Conservation (phyloP, 208 protist species). For the Trypanosoma cruzi region DNA sequence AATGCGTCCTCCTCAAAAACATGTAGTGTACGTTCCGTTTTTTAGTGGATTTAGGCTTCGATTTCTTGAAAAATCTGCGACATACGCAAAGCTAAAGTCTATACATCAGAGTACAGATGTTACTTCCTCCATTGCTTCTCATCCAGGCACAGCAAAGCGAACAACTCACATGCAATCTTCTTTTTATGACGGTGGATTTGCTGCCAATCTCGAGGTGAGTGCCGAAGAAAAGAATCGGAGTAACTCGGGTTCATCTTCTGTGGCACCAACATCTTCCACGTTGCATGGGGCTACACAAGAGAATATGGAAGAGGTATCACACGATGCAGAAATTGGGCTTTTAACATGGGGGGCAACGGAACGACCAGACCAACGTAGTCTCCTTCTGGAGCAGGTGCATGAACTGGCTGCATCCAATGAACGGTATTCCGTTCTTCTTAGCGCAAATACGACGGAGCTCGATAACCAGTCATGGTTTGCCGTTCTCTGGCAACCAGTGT, state of each 20-base stretch:
- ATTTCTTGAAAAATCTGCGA: slow-evolving; percentile 60
- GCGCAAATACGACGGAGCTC: slow-evolving; percentile 64
- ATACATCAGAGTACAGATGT: slow-evolving; percentile 37
- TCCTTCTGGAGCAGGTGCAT: slow-evolving; percentile 66
- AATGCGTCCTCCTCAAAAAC: slow-evolving; percentile 65
- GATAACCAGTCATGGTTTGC: slow-evolving; percentile 88
- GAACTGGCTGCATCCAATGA: slow-evolving; percentile 66
- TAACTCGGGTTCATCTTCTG: neutral
- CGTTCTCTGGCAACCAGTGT: slow-evolving; percentile 88
- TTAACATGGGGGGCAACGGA: slow-evolving; percentile 78
- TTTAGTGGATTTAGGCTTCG: slow-evolving; percentile 84
- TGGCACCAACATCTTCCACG: neutral
- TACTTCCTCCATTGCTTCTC: neutral
- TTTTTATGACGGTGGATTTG: neutral
- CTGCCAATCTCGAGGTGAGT: neutral
- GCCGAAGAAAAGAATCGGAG: neutral
- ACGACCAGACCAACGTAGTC: slow-evolving; percentile 80
- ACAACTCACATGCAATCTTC: neutral
- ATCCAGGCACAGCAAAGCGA: neutral
- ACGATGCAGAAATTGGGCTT: slow-evolving; percentile 44
- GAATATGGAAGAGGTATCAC: neutral
- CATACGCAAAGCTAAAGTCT: slow-evolving; percentile 48
- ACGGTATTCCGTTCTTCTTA: slow-evolving; percentile 64
- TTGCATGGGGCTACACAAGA: neutral
- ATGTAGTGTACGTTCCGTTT: slow-evolving; percentile 80